Percentiles rank a stretch among this genome's conserved stretches.
Evolutionary conservation across 2,329 filamentous ascomycete genomes (phyloP).

Genomic region (Phialophora chinensis): DNA sequence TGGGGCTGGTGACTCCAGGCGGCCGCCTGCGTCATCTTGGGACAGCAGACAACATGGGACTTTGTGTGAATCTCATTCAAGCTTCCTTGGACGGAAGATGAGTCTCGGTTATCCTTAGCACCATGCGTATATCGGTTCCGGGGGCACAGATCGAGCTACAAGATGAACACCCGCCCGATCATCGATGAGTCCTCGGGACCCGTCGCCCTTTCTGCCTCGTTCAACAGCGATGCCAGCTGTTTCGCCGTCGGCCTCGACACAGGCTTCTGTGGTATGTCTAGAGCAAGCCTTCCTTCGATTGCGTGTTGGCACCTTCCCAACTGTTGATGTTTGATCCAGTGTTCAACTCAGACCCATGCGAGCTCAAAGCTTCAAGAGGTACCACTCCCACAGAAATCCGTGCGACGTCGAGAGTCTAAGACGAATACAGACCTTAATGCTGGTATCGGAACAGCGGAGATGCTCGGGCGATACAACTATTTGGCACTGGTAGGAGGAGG

Average conservation of each 20-base stretch:
- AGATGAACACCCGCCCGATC: conserved; percentile 87
- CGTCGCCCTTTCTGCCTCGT: conserved; percentile 79
- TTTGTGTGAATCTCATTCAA: not conserved
- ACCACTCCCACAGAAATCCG: conserved; percentile 26
- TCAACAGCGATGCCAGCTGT: conserved; percentile 83
- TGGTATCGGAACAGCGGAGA: conserved; percentile 80
- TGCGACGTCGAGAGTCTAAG: conserved; percentile 8
- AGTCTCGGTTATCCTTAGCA: conserved; percentile 4
- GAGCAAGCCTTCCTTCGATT: conserved; percentile 19
- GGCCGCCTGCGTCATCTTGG: conserved; percentile 17
- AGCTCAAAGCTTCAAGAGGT: conserved; percentile 69
- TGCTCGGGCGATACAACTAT: conserved; percentile 87
- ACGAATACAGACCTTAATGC: conserved; percentile 71
- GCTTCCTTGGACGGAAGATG: not conserved
- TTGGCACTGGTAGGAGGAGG: conserved; percentile 89
- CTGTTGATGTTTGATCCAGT: conserved; percentile 55
- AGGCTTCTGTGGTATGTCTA: conserved; percentile 76
- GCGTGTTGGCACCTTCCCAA: conserved; percentile 28
- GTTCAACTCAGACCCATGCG: conserved; percentile 73
- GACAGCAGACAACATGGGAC: not conserved
- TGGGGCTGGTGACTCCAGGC: conserved; percentile 1
- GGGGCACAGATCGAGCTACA: conserved; percentile 7
- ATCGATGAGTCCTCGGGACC: conserved; percentile 79
- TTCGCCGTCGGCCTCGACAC: conserved; percentile 87
- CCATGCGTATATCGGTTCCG: conserved; percentile 9